Evolutionary conservation across 257 asterid genomes (phyloP), one percentile per base, ranked within the genome.

Genomic region (Handroanthus guayacan): DNA sequence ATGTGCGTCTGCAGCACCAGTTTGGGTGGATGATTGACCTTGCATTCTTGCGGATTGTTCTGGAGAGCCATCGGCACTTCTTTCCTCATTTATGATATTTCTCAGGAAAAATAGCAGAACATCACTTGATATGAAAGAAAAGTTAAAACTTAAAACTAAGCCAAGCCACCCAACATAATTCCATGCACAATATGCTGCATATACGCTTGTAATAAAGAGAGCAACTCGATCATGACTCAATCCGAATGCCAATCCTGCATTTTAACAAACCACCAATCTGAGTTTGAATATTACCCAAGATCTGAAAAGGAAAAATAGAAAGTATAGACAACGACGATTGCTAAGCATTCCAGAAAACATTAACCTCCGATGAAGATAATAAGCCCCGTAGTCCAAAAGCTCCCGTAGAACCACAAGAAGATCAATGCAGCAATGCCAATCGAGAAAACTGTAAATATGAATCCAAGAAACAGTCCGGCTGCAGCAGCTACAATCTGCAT

Each of bases 91-190:
- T 56, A 82, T 67, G 51, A 73, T 72, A 77, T 85, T 84, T 69
- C 81, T 82, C 78, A 87, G 75, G 81, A 83, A 56, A 78, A 75
- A 85, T 52, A 84, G 75, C 74, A 87, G 80, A 72, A 71, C 80
- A 67, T 89, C 94, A 76, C 89, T 87, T 67, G 91, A 87, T 67
- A 85, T 62, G 80, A 89, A 89, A 39, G 90, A 85, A 48, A 89
- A 74, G 77, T 89, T 89, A 80, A 89, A 81, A 74, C 84, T 84
- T 62, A 82, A 72, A 73, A 79, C 66, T 70, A 89, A 71, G 56
- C 91, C 90, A 75, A 87, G 80, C 89, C 85, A 87, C 61, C 94
- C 94, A 62, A 85, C 87, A 80, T 84, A 85, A 43, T 73, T 75
- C 87, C 90, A 85, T 34, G 87, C 88, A 75, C 89, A 85, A 78